These are phyloP conservation scores for Butyriboletus loyo DNA, from an alignment of 768 basidiomycete genomes.

Conservation along the genomic window DNA sequence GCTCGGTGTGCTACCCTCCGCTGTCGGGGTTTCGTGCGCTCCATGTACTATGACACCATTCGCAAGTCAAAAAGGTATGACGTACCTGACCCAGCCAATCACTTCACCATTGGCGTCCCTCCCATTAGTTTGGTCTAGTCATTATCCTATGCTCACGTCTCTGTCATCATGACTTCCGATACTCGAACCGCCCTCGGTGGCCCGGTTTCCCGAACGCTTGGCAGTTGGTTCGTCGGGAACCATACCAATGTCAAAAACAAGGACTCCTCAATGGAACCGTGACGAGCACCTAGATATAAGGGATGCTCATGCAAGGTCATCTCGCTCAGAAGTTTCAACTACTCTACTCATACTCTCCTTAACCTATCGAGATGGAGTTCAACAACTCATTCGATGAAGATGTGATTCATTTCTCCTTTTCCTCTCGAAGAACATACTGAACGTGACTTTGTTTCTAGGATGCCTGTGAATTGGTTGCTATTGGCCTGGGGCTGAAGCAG, in stretches of 20 bases:
- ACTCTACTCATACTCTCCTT: background rate
- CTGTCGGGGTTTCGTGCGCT: background rate
- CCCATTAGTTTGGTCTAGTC: background rate
- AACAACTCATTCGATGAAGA: slow-evolving; percentile 13
- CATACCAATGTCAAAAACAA: slow-evolving; percentile 13
- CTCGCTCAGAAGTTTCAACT: background rate
- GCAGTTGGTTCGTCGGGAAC: slow-evolving; percentile 14
- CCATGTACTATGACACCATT: background rate
- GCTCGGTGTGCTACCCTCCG: background rate
- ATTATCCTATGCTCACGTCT: background rate
- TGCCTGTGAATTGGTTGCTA: slow-evolving; percentile 5
- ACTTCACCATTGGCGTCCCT: background rate
- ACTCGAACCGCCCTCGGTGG: background rate
- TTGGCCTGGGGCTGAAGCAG: background rate
- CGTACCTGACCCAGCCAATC: background rate
- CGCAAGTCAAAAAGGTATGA: background rate
- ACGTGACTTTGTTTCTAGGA: slow-evolving; percentile 3
- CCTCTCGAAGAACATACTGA: background rate
- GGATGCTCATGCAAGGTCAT: background rate
- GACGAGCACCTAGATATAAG: slow-evolving; percentile 12
- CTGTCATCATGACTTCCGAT: background rate
- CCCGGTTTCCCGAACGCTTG: slow-evolving; percentile 6
- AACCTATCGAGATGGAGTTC: background rate
- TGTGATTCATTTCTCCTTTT: background rate
- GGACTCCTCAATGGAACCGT: background rate